phyloP scores from a whole-genome alignment of 2,329 filamentous ascomycete species.

The Colletotrichum sp. region DNA sequence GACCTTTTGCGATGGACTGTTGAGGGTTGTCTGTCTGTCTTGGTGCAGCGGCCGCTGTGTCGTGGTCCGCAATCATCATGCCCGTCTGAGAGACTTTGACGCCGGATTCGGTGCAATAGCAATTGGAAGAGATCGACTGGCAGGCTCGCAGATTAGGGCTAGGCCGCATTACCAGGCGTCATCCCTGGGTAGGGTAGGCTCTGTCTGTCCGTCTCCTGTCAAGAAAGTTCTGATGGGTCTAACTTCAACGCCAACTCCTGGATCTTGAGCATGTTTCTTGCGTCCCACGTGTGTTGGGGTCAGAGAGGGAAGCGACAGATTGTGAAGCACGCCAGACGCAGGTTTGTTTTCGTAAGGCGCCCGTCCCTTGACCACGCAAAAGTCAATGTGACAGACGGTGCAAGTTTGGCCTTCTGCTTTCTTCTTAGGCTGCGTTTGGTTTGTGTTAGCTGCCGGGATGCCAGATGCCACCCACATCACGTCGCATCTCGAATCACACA shows the following conservation, averaged over 20 bases:
- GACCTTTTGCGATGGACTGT: neutral
- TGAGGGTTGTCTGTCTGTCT: slow-evolving; percentile 4
- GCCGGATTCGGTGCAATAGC: slow-evolving; percentile 3
- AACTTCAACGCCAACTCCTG: neutral
- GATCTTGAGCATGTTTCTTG: neutral
- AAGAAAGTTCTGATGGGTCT: neutral
- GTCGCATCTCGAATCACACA: neutral
- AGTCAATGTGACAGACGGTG: neutral
- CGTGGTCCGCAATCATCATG: neutral
- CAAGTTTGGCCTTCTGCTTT: neutral
- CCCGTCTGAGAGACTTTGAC: neutral
- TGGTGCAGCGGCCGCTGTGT: neutral
- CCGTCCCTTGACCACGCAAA: neutral
- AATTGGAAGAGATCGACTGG: neutral
- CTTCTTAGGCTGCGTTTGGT: neutral
- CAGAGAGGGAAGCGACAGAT: neutral
- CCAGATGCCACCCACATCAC: slow-evolving; percentile 9
- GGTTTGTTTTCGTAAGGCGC: slow-evolving; percentile 1
- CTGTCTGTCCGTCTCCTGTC: neutral
- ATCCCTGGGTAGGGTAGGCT: neutral
- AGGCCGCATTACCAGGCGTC: neutral
- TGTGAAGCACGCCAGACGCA: slow-evolving; percentile 1
- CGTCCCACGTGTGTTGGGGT: neutral
- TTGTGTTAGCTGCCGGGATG: neutral
- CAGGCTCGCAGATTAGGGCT: neutral